Percentiles rank a stretch among this genome's conserved stretches.
Evolutionary conservation across 2,329 filamentous ascomycete genomes (phyloP).

Genomic region (Septoria linicola): DNA sequence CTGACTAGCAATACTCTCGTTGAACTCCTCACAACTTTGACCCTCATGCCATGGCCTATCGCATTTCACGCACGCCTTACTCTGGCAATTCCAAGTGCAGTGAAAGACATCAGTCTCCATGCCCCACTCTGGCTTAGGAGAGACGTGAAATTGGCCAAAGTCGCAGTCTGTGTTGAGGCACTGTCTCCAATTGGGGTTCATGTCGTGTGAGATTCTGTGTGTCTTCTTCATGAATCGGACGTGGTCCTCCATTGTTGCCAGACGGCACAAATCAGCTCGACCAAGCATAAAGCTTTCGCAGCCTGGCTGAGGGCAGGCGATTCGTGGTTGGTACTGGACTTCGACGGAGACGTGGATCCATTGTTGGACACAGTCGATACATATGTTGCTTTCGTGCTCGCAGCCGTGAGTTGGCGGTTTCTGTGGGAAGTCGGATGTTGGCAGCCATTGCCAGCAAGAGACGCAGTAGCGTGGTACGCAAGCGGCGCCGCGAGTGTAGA

Average conservation of each 20-base stretch:
- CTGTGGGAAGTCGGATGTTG: background rate
- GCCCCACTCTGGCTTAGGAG: background rate
- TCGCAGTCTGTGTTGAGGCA: conserved; percentile 1
- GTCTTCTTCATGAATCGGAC: background rate
- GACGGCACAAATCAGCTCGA: background rate
- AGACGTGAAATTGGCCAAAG: background rate
- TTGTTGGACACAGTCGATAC: background rate
- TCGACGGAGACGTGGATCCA: background rate
- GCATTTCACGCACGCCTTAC: conserved; percentile 1
- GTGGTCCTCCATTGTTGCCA: background rate
- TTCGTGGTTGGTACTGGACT: background rate
- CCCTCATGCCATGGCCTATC: background rate
- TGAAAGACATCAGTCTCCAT: background rate
- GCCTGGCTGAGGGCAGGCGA: conserved; percentile 3
- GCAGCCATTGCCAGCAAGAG: background rate
- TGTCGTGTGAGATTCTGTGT: background rate
- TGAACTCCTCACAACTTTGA: background rate
- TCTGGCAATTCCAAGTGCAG: background rate
- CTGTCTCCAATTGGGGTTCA: background rate
- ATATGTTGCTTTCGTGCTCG: conserved; percentile 1
- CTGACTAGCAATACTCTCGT: background rate
- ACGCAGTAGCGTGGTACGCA: background rate
- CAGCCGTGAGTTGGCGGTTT: background rate
- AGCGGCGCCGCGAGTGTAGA: background rate
- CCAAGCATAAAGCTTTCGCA: background rate